Base-by-base conservation (phyloP, 306 rosid species). In the Heteromeles arbutifolia region DNA sequence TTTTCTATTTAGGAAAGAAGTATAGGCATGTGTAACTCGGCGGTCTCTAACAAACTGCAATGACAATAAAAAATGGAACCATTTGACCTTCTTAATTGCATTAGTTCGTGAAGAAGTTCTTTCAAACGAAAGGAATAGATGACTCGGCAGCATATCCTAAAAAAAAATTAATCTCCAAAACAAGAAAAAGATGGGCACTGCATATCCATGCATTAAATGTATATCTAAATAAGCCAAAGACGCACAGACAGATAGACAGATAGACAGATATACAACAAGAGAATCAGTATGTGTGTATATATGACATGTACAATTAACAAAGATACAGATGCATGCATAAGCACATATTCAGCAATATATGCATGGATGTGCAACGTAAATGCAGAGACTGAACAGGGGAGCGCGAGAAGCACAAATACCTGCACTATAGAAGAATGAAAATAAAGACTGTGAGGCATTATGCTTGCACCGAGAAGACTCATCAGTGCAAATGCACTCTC, bases 391-490 rank as follows among this genome's bases (percentile, higher is more conserved):
- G 13, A 62, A 72, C 29, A 21, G 10, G 4, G 12, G n/a, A 44
- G 39, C 57, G 65, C 13, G 39, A 70, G 69, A 77, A 68, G 56
- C 77, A 85, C 50, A 74, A 69, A 83, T 82, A 96, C 99, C 98
- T 90, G 95, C 82, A 96, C 97, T 81, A 96, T 76, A 66, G 93
- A 89, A 58, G 99, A 96, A 87, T 96, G 93, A 77, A 96, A 91
- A 86, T 92, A 92, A 73, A 96, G 84, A 83, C 90, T 92, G 83
- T 96, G 99, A 82, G 99, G 99, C 86, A 92, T 89, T 75, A 96
- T 83, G 77, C 86, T 90, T 76, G 99, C 96, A 84, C 99, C 99
- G 70, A 96, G 90, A 83, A 96, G 96, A 85, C 96, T 88, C 98
- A 96, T 96, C 53, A 96, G 84, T 71, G 91, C 80, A 80, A 90